Conservation (phyloP, 257 asterid genomes). For the Scutellaria baicalensis region DNA sequence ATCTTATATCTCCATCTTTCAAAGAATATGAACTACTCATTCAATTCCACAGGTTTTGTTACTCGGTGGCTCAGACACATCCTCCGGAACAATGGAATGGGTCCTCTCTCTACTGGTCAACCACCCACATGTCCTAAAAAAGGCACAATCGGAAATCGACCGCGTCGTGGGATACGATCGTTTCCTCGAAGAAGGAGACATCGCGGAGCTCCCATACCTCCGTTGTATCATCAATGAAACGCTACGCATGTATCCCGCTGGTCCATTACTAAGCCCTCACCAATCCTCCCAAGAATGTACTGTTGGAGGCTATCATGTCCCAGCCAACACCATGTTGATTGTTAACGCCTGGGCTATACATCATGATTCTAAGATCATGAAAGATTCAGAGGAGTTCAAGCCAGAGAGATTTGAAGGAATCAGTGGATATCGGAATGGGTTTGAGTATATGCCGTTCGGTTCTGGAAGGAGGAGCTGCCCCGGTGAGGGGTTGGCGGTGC, state of each 20-base stretch:
- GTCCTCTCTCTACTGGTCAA: constrained; percentile 34
- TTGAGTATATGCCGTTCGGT: constrained; percentile 25
- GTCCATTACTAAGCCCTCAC: constrained; percentile 30
- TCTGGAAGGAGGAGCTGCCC: constrained; percentile 36
- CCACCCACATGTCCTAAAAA: constrained; percentile 19
- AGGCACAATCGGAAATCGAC: constrained; percentile 19
- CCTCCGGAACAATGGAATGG: constrained; percentile 36
- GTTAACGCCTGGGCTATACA: constrained; percentile 38
- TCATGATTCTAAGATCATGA: constrained; percentile 12
- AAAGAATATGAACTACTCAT: neutral
- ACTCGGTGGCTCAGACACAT: constrained; percentile 40
- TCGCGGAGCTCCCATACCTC: constrained; percentile 24
- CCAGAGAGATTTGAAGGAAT: constrained; percentile 30
- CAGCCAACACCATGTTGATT: constrained; percentile 16
- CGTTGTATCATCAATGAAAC: constrained; percentile 29
- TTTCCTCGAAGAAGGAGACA: constrained; percentile 22
- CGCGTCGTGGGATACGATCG: constrained; percentile 7
- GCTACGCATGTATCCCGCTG: constrained; percentile 27
- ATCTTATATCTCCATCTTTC: no score
- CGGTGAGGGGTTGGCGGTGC: constrained; percentile 16
- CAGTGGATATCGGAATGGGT: neutral
- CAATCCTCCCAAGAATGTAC: constrained; percentile 26
- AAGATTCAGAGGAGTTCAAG: constrained; percentile 14
- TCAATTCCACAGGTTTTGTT: constrained; percentile 17
- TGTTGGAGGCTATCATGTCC: constrained; percentile 10